Evolutionary conservation across 2,329 filamentous ascomycete genomes (phyloP), one percentile per base, ranked within the genome.

Genomic region (Xylaria sp.): DNA sequence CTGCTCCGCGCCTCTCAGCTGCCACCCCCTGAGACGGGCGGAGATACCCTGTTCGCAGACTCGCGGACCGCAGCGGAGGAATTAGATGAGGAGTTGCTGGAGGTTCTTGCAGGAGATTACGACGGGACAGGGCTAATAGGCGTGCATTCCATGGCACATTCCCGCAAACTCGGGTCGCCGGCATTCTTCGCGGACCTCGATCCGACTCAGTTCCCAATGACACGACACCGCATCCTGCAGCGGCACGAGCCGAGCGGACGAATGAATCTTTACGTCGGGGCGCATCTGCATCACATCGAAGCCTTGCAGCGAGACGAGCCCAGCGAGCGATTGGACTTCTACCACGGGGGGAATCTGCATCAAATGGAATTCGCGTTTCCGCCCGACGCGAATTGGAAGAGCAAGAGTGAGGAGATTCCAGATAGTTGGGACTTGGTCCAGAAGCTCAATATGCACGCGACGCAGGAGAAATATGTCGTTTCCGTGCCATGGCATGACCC

Each of bases 41-140:
- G 85, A 26, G 80, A 83, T 57, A 88, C 86, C 2, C 83, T 84
- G 20, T 88, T 86, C 70, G 84, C 84, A 4, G 86, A 89, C 74
- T 83, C 84, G 6, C 79, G 86, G 4, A 80, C 83, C 0, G 86
- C 86, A 2, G 87, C 80, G 63, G 81, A 83, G 15, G 82, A 84
- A 13, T 79, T 88, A 0, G 80, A 81, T 0, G 66, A 73, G 0
- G 74, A 77, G 0, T 68, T 82, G 1, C 78, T 79, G 62, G 66
- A 71, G 0, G 76, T 81, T 0, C 77, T 81, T 2, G 3, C n/a
- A 74, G 42, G 10, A 40, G 59, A 36, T 1, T n/a, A 23, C 2
- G 23, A 10, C 10, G 36, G n/a, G n/a, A 11, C 6, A 7, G 76
- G 84, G 63, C 84, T 84, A 64, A 78, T 87, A 4, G 85, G 82